Base-by-base conservation (phyloP, 352 stramenopile species). In the Phytophthora sojae region DNA sequence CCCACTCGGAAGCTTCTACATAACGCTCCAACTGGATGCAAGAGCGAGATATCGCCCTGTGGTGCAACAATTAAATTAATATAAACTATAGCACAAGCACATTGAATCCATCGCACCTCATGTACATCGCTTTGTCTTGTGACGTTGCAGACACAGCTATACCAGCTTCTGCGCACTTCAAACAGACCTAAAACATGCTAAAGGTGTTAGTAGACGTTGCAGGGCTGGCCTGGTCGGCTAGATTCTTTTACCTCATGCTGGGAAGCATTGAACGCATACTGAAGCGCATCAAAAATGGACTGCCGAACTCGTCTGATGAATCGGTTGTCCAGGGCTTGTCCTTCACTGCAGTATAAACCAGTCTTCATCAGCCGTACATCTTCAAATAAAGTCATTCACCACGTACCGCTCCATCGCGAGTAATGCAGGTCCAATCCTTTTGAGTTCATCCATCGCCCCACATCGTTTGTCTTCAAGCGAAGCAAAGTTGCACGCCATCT, bases 401-500 rank as follows among this genome's bases (percentile, higher is more conserved):
- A 44, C 64, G 19, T 73, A 88, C 81, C 53, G 64, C 56, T 76
- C 61, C 21, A 39, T 52, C 58, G 79, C 69, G 21, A 79, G 49
- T 2, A 89, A 66, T 29, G 67, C 15, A 17, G 57, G 45, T 19
- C 64, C 61, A 49, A 88, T 56, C 23, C 73, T 64, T 44, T 77
- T 85, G 11, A 93, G 58, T 55, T 91, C 82, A 2, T 49, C 32
- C 25, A 91, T 83, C 0, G 83, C 80, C 56, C 79, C 62, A 21
- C 64, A 78, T 56, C 9, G 57, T 39, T 70, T 67, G 35, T 39
- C 71, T 45, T 66, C 82, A 74, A 64, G 69, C 50, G 64, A 64
- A 54, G 81, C 81, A 5, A 93, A 71, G 53, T 69, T 75, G 42
- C 81, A 92, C n/a, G 82, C 85, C 14, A 95, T 67, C 59, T 93